Conservation (phyloP, 805 yeast genomes). For the Saturnispora galanensis region DNA sequence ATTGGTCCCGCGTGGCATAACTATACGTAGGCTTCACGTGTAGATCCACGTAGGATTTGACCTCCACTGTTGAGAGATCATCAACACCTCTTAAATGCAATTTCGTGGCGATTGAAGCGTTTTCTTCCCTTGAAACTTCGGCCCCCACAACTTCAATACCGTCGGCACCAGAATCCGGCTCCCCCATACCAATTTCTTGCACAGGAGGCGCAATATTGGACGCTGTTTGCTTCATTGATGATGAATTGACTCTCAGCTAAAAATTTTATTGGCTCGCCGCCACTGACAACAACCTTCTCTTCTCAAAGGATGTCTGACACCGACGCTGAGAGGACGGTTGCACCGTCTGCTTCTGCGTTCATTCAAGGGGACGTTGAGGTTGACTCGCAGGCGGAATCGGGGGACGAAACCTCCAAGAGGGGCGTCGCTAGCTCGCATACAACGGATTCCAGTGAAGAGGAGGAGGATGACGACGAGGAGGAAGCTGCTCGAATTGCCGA, state of each 20-base stretch:
- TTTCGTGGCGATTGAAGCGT: slow-evolving; percentile 35
- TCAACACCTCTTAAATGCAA: slow-evolving; percentile 53
- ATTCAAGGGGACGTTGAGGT: slow-evolving; percentile 1
- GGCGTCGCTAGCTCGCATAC: no score
- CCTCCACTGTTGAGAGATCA: slow-evolving; percentile 48
- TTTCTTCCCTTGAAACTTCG: background rate
- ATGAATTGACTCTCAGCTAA: background rate
- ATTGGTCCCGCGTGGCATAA: slow-evolving; percentile 23
- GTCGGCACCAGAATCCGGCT: background rate
- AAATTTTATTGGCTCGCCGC: background rate
- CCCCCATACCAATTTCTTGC: background rate
- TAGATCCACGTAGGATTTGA: slow-evolving; percentile 44
- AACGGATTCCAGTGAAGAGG: slow-evolving; percentile 76
- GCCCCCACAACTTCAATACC: background rate
- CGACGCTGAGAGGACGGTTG: slow-evolving; percentile 2
- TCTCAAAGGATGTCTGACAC: slow-evolving; percentile 1
- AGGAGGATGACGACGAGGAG: slow-evolving; percentile 85
- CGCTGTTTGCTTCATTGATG: background rate
- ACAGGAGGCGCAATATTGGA: background rate
- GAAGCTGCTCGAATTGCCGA: slow-evolving; percentile 83
- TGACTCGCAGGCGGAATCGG: slow-evolving; percentile 1
- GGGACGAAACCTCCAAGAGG: background rate
- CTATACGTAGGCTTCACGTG: slow-evolving; percentile 29
- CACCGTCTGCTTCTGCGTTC: background rate
- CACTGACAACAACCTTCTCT: background rate